Conservation (phyloP, 1,284 basidiomycete genomes). For the Tilletia setariae region DNA sequence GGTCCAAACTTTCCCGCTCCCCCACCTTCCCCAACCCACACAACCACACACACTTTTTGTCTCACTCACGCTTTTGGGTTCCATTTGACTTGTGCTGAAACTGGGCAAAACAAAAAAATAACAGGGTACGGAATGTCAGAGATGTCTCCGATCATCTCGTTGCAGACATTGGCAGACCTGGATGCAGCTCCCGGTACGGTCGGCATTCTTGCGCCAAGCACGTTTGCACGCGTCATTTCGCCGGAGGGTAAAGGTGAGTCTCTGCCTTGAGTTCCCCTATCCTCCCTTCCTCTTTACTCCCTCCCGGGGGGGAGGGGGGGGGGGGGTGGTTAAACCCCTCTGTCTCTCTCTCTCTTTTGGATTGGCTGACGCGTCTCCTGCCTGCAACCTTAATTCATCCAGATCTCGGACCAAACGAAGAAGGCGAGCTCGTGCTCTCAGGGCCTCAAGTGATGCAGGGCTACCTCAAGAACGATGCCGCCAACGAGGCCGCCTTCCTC, state of each 20-base stretch:
- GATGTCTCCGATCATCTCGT: conserved; percentile 49
- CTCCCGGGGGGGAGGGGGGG: no score
- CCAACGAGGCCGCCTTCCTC: conserved; percentile 39
- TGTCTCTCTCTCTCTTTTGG: not conserved
- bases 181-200: conserved; percentile 34
- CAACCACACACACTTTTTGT: no score
- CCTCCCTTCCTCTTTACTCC: no score
- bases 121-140: conserved; percentile 52
- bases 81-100: no score
- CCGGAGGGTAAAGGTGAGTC: conserved; percentile 17
- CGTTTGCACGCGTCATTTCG: conserved; percentile 39
- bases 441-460: conserved; percentile 53
- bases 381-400: not conserved
- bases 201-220: conserved; percentile 43
- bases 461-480: conserved; percentile 48
- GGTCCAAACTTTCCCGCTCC: not conserved
- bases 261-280: no score
- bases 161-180: conserved; percentile 42
- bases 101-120: no score
- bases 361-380: not conserved
- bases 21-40: not conserved
- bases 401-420: conserved; percentile 36
- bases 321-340: no score
- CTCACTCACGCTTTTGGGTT: no score
- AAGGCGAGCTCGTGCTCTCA: conserved; percentile 46